Conservation (phyloP, 1,284 basidiomycete species). For the Inonotus hispidus region DNA sequence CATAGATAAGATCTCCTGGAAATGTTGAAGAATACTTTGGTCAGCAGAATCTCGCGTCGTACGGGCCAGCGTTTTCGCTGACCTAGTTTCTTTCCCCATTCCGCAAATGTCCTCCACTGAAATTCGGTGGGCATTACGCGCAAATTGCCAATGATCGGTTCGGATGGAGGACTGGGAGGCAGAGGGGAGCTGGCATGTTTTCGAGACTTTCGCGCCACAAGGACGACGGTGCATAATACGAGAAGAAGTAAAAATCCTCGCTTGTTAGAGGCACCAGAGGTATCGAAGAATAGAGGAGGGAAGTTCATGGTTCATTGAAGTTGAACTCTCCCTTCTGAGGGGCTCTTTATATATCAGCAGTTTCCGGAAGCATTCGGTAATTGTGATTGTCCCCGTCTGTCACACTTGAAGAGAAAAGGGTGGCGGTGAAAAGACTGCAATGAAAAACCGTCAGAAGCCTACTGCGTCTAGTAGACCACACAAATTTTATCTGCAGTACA, state of each 20-base stretch:
- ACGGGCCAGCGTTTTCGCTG: not conserved
- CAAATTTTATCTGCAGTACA: too few species aligned
- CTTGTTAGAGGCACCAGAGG: not conserved
- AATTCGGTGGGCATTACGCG: conserved; percentile 26
- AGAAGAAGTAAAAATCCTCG: not conserved
- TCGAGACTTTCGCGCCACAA: not conserved
- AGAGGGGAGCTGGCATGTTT: conserved; percentile 11
- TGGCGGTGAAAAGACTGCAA: too few species aligned
- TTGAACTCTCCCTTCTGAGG: not conserved
- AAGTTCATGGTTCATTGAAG: not conserved
- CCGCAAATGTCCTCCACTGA: conserved; percentile 28
- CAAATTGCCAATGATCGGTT: conserved; percentile 32
- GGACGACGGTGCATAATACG: not conserved
- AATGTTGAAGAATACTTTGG: not conserved
- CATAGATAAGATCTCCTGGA: conserved; percentile 14
- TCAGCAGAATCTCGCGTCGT: not conserved
- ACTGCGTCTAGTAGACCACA: too few species aligned
- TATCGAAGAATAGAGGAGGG: not conserved
- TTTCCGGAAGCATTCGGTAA: not conserved
- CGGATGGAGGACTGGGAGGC: conserved; percentile 29
- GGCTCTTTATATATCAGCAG: not conserved
- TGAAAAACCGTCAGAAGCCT: too few species aligned
- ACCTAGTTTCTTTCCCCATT: conserved; percentile 31
- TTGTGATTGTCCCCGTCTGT: too few species aligned
- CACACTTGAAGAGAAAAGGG: too few species aligned